Conservation (phyloP, 2,329 filamentous ascomycete species). For the Neofusicoccum sp. region DNA sequence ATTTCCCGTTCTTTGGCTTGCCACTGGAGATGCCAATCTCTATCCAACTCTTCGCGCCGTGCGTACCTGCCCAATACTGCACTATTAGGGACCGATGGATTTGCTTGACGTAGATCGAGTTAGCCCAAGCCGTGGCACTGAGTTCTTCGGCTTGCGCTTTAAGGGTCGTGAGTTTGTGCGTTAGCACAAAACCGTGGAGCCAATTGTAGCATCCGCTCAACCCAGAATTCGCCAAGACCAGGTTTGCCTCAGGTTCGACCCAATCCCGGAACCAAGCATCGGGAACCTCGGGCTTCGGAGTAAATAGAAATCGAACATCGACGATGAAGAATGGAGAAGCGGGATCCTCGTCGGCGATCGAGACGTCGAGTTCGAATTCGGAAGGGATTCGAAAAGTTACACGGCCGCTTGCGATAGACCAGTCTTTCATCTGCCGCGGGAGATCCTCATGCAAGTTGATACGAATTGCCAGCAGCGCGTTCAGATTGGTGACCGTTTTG, state of each 20-base stretch:
- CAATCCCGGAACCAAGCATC: conserved; percentile 62
- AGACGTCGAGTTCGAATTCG: conserved; percentile 93
- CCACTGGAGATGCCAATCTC: conserved; percentile 80
- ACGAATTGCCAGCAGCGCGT: conserved; percentile 79
- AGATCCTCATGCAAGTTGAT: conserved; percentile 85
- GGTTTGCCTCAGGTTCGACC: conserved; percentile 74
- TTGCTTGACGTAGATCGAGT: conserved; percentile 74
- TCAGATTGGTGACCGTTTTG: conserved; percentile 76
- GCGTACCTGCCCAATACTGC: conserved; percentile 83
- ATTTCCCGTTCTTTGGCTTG: conserved; percentile 38
- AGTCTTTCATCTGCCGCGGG: conserved; percentile 76
- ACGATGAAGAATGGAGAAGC: conserved; percentile 91
- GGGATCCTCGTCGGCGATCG: conserved; percentile 82
- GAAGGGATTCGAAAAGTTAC: conserved; percentile 81
- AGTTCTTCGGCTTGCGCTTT: conserved; percentile 75
- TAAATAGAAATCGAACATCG: conserved; percentile 83
- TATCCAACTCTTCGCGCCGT: conserved; percentile 82
- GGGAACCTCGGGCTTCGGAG: conserved; percentile 65
- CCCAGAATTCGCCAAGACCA: conserved; percentile 67
- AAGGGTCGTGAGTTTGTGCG: conserved; percentile 85
- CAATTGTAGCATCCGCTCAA: conserved; percentile 81
- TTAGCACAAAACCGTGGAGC: conserved; percentile 84
- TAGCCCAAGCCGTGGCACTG: conserved; percentile 72
- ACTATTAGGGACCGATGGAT: conserved; percentile 81
- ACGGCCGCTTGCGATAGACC: conserved; percentile 79